Evolutionary conservation across 31 red algal species (phyloP).

Genomic region (Odonthalia washingtoniensis): DNA sequence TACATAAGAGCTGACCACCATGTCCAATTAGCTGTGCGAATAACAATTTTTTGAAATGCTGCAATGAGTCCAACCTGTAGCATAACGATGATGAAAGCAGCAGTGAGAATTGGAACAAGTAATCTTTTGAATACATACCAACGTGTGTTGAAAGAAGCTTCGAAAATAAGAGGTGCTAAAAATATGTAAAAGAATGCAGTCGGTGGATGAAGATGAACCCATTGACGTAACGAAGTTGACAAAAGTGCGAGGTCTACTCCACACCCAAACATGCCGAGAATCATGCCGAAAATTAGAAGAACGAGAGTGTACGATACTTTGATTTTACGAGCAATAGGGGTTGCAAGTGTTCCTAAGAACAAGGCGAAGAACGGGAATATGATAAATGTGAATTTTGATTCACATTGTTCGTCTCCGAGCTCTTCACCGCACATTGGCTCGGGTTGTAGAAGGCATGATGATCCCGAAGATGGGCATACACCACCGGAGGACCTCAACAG

Average conservation of each 20-base stretch:
- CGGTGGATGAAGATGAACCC: slow-evolving; percentile 90
- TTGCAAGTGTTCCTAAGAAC: slow-evolving; percentile 66
- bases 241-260: slow-evolving; percentile 73
- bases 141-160: slow-evolving; percentile 92
- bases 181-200: slow-evolving; percentile 93
- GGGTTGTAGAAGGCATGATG: slow-evolving; percentile 25
- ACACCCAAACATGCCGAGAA: slow-evolving; percentile 87
- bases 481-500: no score
- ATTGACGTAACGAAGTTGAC: slow-evolving; percentile 70
- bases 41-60: slow-evolving; percentile 73
- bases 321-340: slow-evolving; percentile 52
- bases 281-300: slow-evolving; percentile 85
- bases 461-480: not conserved
- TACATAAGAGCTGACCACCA: slow-evolving; percentile 95
- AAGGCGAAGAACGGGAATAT: slow-evolving; percentile 82
- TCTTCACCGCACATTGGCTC: slow-evolving; percentile 47
- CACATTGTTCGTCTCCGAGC: no score
- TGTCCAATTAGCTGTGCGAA: slow-evolving; percentile 77
- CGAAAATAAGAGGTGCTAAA: slow-evolving; percentile 96
- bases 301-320: slow-evolving; percentile 91
- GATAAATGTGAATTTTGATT: slow-evolving; percentile 70
- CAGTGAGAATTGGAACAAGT: slow-evolving; percentile 77
- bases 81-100: slow-evolving; percentile 90
- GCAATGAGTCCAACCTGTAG: slow-evolving; percentile 82
- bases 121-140: slow-evolving; percentile 89